Conservation (phyloP, 106 monocot species). For the Acanthochlamys bracteata region DNA sequence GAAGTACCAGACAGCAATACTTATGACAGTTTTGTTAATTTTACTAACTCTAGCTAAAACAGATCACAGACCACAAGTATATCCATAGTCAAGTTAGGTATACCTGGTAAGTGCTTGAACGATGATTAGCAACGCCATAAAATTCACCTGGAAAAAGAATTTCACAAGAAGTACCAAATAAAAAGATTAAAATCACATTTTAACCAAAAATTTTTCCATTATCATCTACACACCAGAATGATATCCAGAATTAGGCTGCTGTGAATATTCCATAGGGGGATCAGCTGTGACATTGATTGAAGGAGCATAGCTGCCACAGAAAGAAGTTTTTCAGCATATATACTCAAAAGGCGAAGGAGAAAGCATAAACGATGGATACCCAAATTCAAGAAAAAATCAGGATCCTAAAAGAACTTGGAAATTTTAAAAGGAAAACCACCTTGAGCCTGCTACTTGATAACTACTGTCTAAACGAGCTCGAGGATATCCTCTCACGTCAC, state of each 20-base stretch:
- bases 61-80: no score
- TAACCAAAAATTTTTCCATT: no score
- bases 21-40: no score
- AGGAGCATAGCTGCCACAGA: conserved; percentile 15
- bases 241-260: conserved; percentile 18
- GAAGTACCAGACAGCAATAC: no score
- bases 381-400: no score
- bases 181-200: no score
- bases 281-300: conserved; percentile 14
- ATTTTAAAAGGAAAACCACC: conserved; percentile 9
- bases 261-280: conserved; percentile 26
- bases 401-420: no score
- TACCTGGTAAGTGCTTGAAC: conserved; percentile 16
- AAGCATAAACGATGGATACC: no score
- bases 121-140: conserved; percentile 17
- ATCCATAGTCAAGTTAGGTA: no score
- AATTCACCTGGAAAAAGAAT: conserved; percentile 7
- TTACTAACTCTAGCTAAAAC: no score
- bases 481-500: conserved; percentile 39
- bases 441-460: conserved; percentile 25
- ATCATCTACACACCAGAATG: conserved; percentile 16
- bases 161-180: no score
- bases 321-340: not conserved
- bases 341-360: no score
- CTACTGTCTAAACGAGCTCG: conserved; percentile 29